Evolutionary conservation across 192 early-diverging fungal genomes (phyloP).

Genomic region (Jimgerdemannia lactiflua): DNA sequence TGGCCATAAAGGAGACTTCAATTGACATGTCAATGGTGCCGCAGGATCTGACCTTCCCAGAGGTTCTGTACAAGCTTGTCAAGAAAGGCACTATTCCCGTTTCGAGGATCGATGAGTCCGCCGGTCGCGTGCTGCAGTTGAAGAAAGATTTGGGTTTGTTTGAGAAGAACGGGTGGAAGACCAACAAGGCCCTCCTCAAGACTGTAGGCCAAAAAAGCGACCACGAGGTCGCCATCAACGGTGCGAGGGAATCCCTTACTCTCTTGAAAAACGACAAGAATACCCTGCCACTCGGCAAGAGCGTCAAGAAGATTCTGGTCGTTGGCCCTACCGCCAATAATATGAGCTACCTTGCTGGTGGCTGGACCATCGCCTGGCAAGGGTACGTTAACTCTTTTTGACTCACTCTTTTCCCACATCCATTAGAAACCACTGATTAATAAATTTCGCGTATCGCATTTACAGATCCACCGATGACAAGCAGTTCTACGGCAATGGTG

Average conservation of each 20-base stretch:
- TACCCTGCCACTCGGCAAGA: constrained; percentile 41
- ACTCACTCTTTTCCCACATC: neutral
- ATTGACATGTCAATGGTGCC: constrained; percentile 67
- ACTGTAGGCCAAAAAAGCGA: constrained; percentile 50
- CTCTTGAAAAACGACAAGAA: constrained; percentile 51
- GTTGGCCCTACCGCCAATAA: constrained; percentile 58
- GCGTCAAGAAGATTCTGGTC: constrained; percentile 42
- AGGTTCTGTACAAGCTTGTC: constrained; percentile 35
- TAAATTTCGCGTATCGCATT: neutral
- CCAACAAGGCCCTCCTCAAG: constrained; percentile 27
- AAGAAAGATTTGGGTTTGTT: constrained; percentile 68
- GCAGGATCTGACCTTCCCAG: constrained; percentile 49
- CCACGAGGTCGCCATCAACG: constrained; percentile 40
- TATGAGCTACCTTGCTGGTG: constrained; percentile 49
- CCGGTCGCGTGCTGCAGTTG: constrained; percentile 53
- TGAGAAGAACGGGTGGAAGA: constrained; percentile 29
- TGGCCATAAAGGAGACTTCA: constrained; percentile 42
- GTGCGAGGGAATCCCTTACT: constrained; percentile 53
- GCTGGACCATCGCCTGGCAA: constrained; percentile 65
- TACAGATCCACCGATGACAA: constrained; percentile 31
- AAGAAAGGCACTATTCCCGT: constrained; percentile 28
- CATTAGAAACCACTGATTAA: neutral
- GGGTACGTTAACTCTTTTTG: constrained; percentile 20
- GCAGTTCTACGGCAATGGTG: constrained; percentile 34
- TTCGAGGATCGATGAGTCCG: constrained; percentile 46